phyloP scores from a whole-genome alignment of 139 green algal genomes.

The Asterochloris sp. region DNA sequence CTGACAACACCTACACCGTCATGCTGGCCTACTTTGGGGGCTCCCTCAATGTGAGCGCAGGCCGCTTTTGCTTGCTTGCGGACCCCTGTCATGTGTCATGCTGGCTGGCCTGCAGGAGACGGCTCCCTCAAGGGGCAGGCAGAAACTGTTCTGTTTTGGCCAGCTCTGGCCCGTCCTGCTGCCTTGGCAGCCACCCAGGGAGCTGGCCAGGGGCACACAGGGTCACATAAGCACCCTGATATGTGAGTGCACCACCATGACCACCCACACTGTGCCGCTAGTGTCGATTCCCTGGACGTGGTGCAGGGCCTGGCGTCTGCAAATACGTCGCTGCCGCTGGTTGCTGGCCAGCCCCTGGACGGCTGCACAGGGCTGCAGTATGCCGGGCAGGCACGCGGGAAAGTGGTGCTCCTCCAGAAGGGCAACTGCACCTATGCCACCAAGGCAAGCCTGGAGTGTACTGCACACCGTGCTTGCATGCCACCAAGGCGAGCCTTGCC shows the following conservation, averaged over 20 bases:
- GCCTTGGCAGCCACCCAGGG: slow-evolving; percentile 21
- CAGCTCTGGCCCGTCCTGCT: neutral
- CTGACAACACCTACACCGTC: neutral
- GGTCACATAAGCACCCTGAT: no score
- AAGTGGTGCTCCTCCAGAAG: slow-evolving; percentile 56
- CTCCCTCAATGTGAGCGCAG: neutral
- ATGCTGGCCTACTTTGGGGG: slow-evolving; percentile 17
- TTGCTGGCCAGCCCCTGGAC: slow-evolving; percentile 20
- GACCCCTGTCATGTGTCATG: neutral
- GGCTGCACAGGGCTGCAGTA: slow-evolving; percentile 36
- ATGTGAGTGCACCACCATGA: no score
- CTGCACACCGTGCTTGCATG: no score
- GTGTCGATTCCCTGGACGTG: no score
- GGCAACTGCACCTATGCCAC: slow-evolving; percentile 64
- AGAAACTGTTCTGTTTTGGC: neutral
- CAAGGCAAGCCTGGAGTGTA: neutral
- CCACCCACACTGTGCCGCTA: no score
- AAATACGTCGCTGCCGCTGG: neutral
- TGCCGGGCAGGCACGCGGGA: slow-evolving; percentile 22
- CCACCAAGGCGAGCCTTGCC: slow-evolving; percentile 9
- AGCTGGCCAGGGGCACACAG: slow-evolving; percentile 14
- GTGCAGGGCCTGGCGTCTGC: neutral
- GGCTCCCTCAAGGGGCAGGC: no score
- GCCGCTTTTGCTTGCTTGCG: no score
- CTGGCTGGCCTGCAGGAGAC: neutral